Evolutionary conservation across 2,329 filamentous ascomycete genomes (phyloP).

Genomic region (Colletotrichum tropicicola): DNA sequence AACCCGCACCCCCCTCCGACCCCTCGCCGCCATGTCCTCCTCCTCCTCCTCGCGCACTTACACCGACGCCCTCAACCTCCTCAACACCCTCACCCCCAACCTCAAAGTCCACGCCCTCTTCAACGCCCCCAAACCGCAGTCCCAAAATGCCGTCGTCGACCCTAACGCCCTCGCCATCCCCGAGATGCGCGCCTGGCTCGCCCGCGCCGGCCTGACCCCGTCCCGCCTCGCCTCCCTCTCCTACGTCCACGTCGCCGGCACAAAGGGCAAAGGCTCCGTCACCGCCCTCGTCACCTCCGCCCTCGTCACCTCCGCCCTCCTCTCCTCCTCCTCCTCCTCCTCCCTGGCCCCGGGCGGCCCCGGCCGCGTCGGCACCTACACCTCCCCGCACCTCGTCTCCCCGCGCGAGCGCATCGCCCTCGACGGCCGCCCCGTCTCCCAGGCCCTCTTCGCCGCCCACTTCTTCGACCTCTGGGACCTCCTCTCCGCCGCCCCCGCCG

Average conservation of each 20-base stretch:
- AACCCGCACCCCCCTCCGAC: not conserved
- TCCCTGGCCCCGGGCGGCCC: too few relatives aligned
- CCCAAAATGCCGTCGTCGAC: not conserved
- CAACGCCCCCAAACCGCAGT: not conserved
- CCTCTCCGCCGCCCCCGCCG: slow-evolving; percentile 48
- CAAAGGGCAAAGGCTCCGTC: slow-evolving; percentile 78
- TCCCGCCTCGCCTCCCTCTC: slow-evolving; percentile 50
- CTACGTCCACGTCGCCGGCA: slow-evolving; percentile 73
- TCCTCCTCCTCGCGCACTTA: slow-evolving; percentile 23
- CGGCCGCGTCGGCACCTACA: slow-evolving; percentile 76
- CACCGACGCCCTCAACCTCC: slow-evolving; percentile 22
- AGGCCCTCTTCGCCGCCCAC: slow-evolving; percentile 68
- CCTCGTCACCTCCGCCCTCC: slow-evolving; percentile 46
- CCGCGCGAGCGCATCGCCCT: slow-evolving; percentile 75
- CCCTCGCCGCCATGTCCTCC: slow-evolving; percentile 8
- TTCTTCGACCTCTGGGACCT: slow-evolving; percentile 75
- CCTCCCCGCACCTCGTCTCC: slow-evolving; percentile 74
- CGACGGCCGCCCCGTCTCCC: slow-evolving; percentile 65
- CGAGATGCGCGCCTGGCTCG: slow-evolving; percentile 83
- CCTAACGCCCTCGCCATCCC: slow-evolving; percentile 61
- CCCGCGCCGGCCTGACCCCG: slow-evolving; percentile 74
- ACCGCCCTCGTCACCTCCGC: slow-evolving; percentile 70
- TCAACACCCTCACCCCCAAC: slow-evolving; percentile 31
- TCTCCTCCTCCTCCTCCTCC: not conserved
- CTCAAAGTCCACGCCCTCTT: slow-evolving; percentile 30